Evolutionary conservation across 192 early-diverging fungal species (phyloP), one percentile per base, ranked within the genome.

Genomic region (Radiomyces spectabilis): DNA sequence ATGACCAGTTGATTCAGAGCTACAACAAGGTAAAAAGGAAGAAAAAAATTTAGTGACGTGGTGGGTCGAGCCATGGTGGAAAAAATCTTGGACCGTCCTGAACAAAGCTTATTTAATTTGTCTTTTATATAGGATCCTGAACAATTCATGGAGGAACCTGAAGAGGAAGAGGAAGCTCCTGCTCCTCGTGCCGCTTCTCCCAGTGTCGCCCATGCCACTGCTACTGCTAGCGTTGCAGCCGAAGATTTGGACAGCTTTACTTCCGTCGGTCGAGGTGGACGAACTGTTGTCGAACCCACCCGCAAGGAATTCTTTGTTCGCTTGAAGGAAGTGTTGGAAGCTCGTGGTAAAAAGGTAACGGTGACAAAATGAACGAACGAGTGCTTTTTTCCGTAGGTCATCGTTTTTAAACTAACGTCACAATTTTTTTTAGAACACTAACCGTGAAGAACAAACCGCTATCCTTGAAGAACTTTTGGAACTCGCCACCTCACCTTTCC

Each of bases 311-410:
- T 99, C 41, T 88, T 90, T 75, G 85, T 93, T 73, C 77, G 84
- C 54, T 77, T 99, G 45, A 66, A 63, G 38, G 87, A 89, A 55
- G 72, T 97, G 24, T 45, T 83, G 41, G 83, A 85, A 37, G 78
- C 89, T 39, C 84, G 97, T 59, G 97, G 97, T 37, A 94, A 95
- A 75, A 97, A 89, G 79, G 82, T 85, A 57, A 33, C 59, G 37
- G 31, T n/a, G n/a, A n/a, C n/a, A n/a, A n/a, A n/a, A n/a, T n/a
- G n/a, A n/a, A n/a, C n/a, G n/a, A n/a, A n/a, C n/a, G n/a, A n/a
- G n/a, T n/a, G n/a, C n/a, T n/a, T n/a, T n/a, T n/a, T n/a, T n/a
- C n/a, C n/a, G n/a, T n/a, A n/a, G n/a, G n/a, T n/a, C n/a, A n/a
- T n/a, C n/a, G n/a, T n/a, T n/a, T n/a, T n/a, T n/a, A n/a, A n/a